A percentile compares a stretch with the other conserved stretches of the same genome.
Conservation (phyloP, 257 asterid genomes). For the Lithospermum erythrorhizon region DNA sequence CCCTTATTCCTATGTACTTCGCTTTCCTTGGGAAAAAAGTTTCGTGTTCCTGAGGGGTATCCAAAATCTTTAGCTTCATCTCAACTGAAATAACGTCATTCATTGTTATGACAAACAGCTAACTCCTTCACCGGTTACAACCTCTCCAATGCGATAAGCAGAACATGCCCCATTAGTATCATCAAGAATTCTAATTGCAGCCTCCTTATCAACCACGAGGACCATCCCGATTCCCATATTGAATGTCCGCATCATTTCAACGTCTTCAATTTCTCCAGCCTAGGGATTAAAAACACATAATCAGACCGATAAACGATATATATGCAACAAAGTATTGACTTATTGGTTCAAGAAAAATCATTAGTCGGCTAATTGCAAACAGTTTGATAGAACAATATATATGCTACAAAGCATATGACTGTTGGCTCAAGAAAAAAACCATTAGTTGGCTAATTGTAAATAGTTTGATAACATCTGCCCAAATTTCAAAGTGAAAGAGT, state of each 20-base stretch:
- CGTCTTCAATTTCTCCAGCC: conserved; percentile 76
- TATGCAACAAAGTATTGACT: neutral
- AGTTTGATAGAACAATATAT: too few relatives aligned
- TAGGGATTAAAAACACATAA: conserved; percentile 8
- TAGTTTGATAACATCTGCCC: too few relatives aligned
- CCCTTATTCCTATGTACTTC: too few relatives aligned
- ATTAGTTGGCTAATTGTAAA: too few relatives aligned
- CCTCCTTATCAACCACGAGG: conserved; percentile 57
- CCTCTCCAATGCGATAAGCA: conserved; percentile 50
- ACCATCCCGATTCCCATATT: conserved; percentile 99
- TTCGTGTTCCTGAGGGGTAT: too few relatives aligned
- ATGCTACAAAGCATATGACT: neutral
- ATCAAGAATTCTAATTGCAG: conserved; percentile 43
- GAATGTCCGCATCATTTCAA: conserved; percentile 78
- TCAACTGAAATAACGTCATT: too few relatives aligned
- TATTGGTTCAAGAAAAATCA: neutral
- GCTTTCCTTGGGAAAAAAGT: too few relatives aligned
- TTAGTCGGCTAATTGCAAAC: too few relatives aligned
- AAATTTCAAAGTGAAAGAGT: neutral
- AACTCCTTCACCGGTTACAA: conserved; percentile 56
- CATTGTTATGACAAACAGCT: conserved; percentile 24
- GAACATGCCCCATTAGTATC: conserved; percentile 19
- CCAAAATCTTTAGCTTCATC: too few relatives aligned
- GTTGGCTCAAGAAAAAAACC: neutral
- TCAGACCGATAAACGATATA: neutral